Evolutionary conservation across 1,139 yeast genomes (phyloP), one percentile per base, ranked within the genome.

Genomic region (Kodamaea suecica): DNA sequence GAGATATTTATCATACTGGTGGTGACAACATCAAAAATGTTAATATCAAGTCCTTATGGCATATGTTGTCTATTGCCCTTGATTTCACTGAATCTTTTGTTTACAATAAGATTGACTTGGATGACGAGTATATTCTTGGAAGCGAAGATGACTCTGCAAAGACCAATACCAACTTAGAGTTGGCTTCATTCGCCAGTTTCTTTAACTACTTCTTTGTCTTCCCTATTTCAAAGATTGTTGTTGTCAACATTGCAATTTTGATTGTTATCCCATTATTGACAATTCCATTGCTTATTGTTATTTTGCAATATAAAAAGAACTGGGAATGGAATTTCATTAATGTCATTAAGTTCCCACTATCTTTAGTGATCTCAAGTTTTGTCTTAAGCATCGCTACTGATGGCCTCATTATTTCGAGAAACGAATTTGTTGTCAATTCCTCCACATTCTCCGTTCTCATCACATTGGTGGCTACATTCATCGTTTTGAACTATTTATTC

Each of bases 1-100:
- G 97, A 51, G 79, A 85, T 36, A 61, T 84, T 33, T 90, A 90
- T 50, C 97, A 90, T 52, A 88, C 97, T 1, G 63, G 67, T 10
- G 69, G 77, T 31, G 97, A 90, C 54, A 76, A 77, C 35, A 82
- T 86, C 32, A 67, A 70, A 35, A 78, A 80, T 39, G 71, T 87
- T 9, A 64, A 81, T 23, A 73, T 71, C 41, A 77, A 72, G 25
- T 78, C 95, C 0, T 63, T 88, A 33, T 82, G 92, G 81, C 92
- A 84, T 55, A 87, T 88, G 95, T 65, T 84, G 33, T 71, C 81
- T 3, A 80, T 76, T 38, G 66, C 92, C 0, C 59, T 84, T 47
- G 94, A 84, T 46, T 66, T 80, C 37, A 63, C 61, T 10, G 41
- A 70, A 0, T 48, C 50, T 4, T 59, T 77, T 9, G 53, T 78